Evolutionary conservation across 2,329 filamentous ascomycete species (phyloP).

Genomic region (Xylariales sp.): DNA sequence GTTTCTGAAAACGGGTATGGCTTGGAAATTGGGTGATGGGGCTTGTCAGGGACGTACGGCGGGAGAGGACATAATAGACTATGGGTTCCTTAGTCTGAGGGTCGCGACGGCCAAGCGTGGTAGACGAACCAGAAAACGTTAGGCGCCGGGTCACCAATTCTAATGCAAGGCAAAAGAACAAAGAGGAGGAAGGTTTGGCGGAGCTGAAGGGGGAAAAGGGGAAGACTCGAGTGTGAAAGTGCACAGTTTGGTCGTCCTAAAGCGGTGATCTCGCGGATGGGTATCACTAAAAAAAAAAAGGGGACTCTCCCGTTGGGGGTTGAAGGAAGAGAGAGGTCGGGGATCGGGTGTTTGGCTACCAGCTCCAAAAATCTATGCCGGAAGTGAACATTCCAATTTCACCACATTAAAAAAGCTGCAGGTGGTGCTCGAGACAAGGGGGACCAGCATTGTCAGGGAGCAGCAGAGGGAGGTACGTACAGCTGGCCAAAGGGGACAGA

Average conservation of each 20-base stretch:
- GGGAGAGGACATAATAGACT: constrained; percentile 30
- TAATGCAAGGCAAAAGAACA: not conserved
- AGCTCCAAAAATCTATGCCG: no score
- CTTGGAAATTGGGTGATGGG: not conserved
- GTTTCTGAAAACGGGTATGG: no score
- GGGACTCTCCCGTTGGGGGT: constrained; percentile 5
- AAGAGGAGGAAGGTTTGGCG: not conserved
- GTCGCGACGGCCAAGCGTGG: constrained; percentile 1
- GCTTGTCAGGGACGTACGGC: constrained; percentile 23
- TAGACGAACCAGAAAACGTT: not conserved
- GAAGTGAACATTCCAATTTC: no score
- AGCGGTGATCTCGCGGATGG: constrained; percentile 8
- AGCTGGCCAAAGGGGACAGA: not conserved
- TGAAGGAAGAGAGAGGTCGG: constrained; percentile 5
- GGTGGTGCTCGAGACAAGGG: not conserved
- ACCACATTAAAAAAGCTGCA: constrained; percentile 5
- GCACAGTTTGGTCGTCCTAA: constrained; percentile 5
- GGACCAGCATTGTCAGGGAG: constrained; percentile 1
- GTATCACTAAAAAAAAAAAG: constrained; percentile 11
- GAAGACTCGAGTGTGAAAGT: constrained; percentile 5
- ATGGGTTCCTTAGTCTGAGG: constrained; percentile 10
- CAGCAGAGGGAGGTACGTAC: not conserved
- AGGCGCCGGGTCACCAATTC: not conserved
- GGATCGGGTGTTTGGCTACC: constrained; percentile 4
- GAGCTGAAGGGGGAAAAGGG: not conserved